These are phyloP conservation scores for Cystobasidium slooffiae DNA, from an alignment of 1,284 basidiomycete species.

Conservation along the genomic window DNA sequence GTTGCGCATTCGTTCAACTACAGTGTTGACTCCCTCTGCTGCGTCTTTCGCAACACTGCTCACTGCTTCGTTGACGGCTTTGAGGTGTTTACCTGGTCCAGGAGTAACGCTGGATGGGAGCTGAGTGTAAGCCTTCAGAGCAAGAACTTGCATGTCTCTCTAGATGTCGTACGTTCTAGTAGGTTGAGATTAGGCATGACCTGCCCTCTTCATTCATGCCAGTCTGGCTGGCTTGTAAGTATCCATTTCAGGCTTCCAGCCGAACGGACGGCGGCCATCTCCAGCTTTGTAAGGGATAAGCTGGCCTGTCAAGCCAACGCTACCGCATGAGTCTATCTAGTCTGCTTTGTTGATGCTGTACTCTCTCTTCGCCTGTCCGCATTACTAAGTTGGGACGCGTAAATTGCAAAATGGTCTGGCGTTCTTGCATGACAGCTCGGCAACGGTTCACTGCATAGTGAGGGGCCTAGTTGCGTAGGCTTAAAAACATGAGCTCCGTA, in stretches of 20 bases:
- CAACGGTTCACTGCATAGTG: too few relatives aligned
- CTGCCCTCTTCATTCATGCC: too few relatives aligned
- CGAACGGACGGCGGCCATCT: neutral
- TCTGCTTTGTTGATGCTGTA: too few relatives aligned
- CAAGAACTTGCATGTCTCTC: neutral
- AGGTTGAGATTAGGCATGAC: too few relatives aligned
- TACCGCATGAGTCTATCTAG: too few relatives aligned
- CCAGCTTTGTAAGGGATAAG: neutral
- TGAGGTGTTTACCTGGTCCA: neutral
- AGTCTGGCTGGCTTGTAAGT: conserved; percentile 1
- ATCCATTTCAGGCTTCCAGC: neutral
- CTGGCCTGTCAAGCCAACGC: neutral
- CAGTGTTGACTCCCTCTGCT: conserved; percentile 12
- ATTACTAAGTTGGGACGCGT: too few relatives aligned
- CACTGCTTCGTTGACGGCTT: neutral
- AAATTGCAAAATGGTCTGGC: too few relatives aligned
- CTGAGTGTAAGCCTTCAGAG: conserved; percentile 8
- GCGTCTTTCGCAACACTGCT: neutral
- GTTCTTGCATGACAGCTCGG: too few relatives aligned
- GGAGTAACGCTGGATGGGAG: neutral
- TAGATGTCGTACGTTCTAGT: too few relatives aligned
- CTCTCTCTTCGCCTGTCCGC: too few relatives aligned
- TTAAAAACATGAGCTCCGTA: too few relatives aligned
- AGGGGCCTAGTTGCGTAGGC: too few relatives aligned
- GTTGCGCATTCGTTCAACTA: conserved; percentile 32